phyloP scores from a whole-genome alignment of 345 rosid genomes.

The Sisymbrium irio region DNA sequence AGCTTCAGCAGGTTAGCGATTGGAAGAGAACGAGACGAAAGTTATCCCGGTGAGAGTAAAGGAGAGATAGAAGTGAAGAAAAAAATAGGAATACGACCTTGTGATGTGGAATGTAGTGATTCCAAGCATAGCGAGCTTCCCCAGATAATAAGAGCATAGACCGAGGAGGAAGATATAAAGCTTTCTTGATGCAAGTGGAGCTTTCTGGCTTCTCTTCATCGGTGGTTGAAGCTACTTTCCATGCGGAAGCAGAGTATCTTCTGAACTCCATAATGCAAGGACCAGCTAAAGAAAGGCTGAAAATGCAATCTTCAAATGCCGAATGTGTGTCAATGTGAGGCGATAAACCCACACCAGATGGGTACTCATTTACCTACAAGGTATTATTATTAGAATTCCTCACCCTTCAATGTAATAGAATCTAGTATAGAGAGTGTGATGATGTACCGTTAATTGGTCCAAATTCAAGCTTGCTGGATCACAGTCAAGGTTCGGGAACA shows the following conservation, averaged over 20 bases:
- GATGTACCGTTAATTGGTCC: constrained; percentile 82
- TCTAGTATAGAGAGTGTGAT: background rate
- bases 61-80: background rate
- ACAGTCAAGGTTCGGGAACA: constrained; percentile 36
- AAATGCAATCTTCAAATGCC: constrained; percentile 85
- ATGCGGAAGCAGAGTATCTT: constrained; percentile 55
- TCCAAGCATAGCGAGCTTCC: constrained; percentile 98
- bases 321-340: constrained; percentile 99
- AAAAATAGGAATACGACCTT: constrained; percentile 44
- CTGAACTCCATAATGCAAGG: constrained; percentile 98
- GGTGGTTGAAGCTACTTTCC: constrained; percentile 36
- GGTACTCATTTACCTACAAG: constrained; percentile 78
- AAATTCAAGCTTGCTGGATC: constrained; percentile 43
- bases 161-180: constrained; percentile 83
- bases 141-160: constrained; percentile 85
- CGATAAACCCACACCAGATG: constrained; percentile 92
- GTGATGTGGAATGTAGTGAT: constrained; percentile 96
- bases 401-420: background rate
- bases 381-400: background rate
- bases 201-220: constrained; percentile 38
- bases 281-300: constrained; percentile 94
- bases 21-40: background rate
- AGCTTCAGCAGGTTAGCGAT: background rate
- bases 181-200: constrained; percentile 49
- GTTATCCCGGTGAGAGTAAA: background rate